Evolutionary conservation across 768 basidiomycete species (phyloP).

Genomic region (Leccinum olivaceopallidum): DNA sequence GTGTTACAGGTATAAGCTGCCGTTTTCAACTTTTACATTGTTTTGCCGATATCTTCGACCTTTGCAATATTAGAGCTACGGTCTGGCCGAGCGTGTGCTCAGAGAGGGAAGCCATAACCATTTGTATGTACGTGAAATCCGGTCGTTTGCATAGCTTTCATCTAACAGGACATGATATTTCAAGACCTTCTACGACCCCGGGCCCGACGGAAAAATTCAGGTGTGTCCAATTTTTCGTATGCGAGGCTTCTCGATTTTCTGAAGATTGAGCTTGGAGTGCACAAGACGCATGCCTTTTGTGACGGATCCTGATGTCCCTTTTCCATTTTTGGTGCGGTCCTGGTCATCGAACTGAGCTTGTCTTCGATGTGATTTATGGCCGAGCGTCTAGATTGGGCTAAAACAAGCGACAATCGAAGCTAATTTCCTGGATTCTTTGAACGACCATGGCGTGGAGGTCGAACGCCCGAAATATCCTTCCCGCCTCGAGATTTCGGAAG

Average conservation of each 20-base stretch:
- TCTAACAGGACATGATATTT: neutral
- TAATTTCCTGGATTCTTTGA: neutral
- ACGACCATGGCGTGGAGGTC: neutral
- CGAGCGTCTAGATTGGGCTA: neutral
- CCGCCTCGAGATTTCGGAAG: neutral
- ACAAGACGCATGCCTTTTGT: neutral
- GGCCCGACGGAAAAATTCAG: neutral
- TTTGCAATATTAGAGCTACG: neutral
- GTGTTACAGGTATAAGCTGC: neutral
- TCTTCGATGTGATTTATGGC: neutral
- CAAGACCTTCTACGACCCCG: slow-evolving; percentile 1
- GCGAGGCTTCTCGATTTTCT: neutral
- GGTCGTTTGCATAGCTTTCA: neutral
- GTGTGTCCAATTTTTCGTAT: neutral
- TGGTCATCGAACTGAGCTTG: neutral
- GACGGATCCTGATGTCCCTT: neutral
- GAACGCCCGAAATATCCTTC: neutral
- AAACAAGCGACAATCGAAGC: neutral
- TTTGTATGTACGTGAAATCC: neutral
- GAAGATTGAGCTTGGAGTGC: neutral
- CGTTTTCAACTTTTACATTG: neutral
- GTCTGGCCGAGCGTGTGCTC: neutral
- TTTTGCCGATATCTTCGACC: neutral
- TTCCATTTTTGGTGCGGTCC: neutral
- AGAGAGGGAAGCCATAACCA: neutral